These are phyloP conservation scores for Penicillium samsonianum DNA, from an alignment of 495 filamentous ascomycete species.

Conservation along the genomic window DNA sequence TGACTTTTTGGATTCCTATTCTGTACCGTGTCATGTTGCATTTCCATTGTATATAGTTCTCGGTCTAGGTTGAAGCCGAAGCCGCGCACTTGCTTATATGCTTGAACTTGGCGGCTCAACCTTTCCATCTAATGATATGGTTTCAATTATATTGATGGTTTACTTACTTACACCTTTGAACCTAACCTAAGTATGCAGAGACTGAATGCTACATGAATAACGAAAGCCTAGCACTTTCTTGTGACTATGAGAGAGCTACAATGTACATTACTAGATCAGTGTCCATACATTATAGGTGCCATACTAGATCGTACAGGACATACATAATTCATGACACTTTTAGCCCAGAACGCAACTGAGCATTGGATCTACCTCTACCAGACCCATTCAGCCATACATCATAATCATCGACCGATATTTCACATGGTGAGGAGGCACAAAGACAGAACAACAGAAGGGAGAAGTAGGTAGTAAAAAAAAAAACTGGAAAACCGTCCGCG, in stretches of 20 bases:
- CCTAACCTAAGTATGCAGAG: not conserved
- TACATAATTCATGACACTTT: slow-evolving; percentile 38
- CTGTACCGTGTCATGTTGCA: slow-evolving; percentile 22
- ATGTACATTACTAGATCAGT: not conserved
- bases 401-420: slow-evolving; percentile 26
- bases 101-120: slow-evolving; percentile 12
- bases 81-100: slow-evolving; percentile 13
- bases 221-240: not conserved
- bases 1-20: slow-evolving; percentile 19
- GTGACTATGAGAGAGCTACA: not conserved
- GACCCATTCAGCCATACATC: slow-evolving; percentile 23
- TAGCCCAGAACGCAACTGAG: slow-evolving; percentile 26
- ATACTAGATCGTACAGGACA: slow-evolving; percentile 31
- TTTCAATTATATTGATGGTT: slow-evolving; percentile 2
- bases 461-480: slow-evolving; percentile 18
- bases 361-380: slow-evolving; percentile 28
- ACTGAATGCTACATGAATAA: not conserved
- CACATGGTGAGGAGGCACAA: slow-evolving; percentile 20
- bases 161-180: slow-evolving; percentile 1
- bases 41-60: slow-evolving; percentile 34
- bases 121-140: slow-evolving; percentile 25
- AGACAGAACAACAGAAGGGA: slow-evolving; percentile 11
- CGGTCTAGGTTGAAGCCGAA: slow-evolving; percentile 11
- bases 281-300: slow-evolving; percentile 15
- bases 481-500: slow-evolving; percentile 22